Evolutionary conservation across 1,284 basidiomycete genomes (phyloP).

Genomic region (Moesziomyces globuligerus): DNA sequence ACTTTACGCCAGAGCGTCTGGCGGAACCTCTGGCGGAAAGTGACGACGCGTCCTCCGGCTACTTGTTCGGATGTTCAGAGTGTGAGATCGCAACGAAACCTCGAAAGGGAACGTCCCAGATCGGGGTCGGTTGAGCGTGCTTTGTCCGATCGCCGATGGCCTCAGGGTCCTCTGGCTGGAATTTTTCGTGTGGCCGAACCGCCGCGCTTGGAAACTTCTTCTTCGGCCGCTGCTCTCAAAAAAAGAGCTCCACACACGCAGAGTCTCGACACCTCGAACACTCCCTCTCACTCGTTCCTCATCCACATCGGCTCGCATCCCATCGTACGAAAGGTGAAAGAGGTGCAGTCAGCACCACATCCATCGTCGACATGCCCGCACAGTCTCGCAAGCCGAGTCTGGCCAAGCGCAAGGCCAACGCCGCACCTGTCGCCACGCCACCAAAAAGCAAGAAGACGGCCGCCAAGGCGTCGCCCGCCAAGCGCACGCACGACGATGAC

Average conservation of each 20-base stretch:
- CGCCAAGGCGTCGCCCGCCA: neutral
- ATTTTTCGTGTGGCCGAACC: neutral
- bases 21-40: constrained; percentile 43
- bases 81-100: neutral
- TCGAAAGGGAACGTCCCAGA: neutral
- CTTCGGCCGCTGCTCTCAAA: neutral
- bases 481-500: constrained; percentile 40
- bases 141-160: neutral
- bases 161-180: constrained; percentile 11
- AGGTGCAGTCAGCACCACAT: neutral
- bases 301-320: neutral
- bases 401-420: constrained; percentile 31
- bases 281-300: neutral
- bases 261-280: neutral
- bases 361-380: constrained; percentile 19
- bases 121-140: neutral
- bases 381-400: constrained; percentile 11
- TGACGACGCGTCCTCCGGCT: constrained; percentile 22
- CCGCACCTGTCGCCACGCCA: constrained; percentile 10
- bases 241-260: neutral
- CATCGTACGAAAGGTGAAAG: neutral
- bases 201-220: neutral
- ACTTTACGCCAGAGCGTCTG: constrained; percentile 37
- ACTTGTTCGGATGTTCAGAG: constrained; percentile 16
- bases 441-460: constrained; percentile 21